phyloP scores from a whole-genome alignment of 208 protist species.

The Crithidia fasciculata region DNA sequence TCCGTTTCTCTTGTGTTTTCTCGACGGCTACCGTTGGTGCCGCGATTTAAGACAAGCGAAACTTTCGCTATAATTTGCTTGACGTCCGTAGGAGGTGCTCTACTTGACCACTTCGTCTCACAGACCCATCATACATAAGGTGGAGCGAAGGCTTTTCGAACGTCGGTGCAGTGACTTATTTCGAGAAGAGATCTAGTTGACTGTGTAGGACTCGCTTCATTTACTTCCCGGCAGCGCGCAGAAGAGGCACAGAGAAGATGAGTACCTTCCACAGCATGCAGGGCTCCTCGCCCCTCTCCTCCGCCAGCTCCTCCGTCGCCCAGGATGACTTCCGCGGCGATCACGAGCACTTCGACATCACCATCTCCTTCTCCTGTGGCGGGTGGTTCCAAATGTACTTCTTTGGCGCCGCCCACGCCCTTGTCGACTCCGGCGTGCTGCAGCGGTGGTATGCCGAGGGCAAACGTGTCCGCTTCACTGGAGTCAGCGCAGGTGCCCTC shows the following conservation, averaged over 20 bases:
- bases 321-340: slow-evolving; percentile 6
- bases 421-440: slow-evolving; percentile 70
- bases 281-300: not conserved
- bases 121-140: too few relatives aligned
- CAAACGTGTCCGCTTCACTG: slow-evolving; percentile 67
- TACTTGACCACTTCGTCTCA: too few relatives aligned
- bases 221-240: not conserved
- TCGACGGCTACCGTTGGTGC: too few relatives aligned
- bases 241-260: not conserved
- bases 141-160: too few relatives aligned
- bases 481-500: slow-evolving; percentile 62
- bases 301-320: slow-evolving; percentile 3
- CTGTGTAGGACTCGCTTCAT: too few relatives aligned
- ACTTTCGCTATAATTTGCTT: too few relatives aligned
- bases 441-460: slow-evolving; percentile 50
- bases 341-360: slow-evolving; percentile 48
- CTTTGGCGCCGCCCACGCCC: slow-evolving; percentile 74
- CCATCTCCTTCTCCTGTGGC: slow-evolving; percentile 73
- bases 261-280: not conserved
- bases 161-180: too few relatives aligned
- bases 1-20: too few relatives aligned
- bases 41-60: too few relatives aligned
- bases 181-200: too few relatives aligned
- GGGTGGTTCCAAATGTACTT: slow-evolving; percentile 87
- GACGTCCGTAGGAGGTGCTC: too few relatives aligned